Evolutionary conservation across 352 stramenopile species (phyloP).

Genomic region (Phytophthora fragariaefolia): DNA sequence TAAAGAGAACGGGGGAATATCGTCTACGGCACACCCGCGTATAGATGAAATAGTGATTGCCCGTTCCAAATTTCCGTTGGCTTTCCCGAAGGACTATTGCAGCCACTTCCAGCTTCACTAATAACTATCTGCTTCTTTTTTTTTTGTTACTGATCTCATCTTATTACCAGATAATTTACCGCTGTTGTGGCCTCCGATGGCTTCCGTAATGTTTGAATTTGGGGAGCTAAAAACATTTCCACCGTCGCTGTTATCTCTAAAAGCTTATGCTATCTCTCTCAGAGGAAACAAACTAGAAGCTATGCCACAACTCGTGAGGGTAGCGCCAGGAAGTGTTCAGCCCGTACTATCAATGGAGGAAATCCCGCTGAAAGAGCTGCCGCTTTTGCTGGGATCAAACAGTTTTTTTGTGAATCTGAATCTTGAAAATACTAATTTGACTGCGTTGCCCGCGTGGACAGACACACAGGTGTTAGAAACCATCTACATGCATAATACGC

Average conservation of each 20-base stretch:
- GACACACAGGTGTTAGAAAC: conserved; percentile 1
- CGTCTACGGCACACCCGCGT: neutral
- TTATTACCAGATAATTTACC: neutral
- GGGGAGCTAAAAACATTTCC: neutral
- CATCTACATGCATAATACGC: conserved; percentile 12
- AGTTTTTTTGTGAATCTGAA: conserved; percentile 5
- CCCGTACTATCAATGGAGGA: neutral
- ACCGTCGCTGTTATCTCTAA: conserved; percentile 4
- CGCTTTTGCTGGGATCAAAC: neutral
- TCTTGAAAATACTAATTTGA: conserved; percentile 8
- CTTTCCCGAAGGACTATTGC: neutral
- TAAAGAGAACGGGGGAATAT: neutral
- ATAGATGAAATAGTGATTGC: neutral
- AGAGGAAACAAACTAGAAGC: conserved; percentile 16
- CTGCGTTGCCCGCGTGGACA: conserved; percentile 7
- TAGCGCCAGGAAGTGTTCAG: neutral
- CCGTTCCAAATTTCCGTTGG: neutral
- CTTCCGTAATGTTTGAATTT: conserved; percentile 6
- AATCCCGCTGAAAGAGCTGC: conserved; percentile 8
- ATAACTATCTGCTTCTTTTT: neutral
- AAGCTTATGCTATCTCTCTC: conserved; percentile 1
- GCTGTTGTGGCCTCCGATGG: conserved; percentile 3
- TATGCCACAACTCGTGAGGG: neutral
- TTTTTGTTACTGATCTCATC: neutral
- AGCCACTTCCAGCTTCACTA: neutral